Evolutionary conservation across 2,329 filamentous ascomycete species (phyloP).

Genomic region (Pseudogymnoascus verrucosus): DNA sequence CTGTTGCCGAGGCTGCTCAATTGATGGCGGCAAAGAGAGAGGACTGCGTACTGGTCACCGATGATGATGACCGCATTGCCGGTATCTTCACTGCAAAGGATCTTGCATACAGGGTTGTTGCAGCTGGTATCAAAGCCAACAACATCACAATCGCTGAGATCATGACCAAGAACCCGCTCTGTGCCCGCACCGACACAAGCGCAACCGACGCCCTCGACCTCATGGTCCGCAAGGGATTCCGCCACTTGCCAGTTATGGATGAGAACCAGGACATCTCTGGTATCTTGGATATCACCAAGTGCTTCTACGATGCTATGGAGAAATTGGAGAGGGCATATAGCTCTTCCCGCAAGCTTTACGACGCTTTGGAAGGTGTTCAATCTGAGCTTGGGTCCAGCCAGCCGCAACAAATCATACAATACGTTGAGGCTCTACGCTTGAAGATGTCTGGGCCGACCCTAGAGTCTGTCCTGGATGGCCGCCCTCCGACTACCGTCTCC

Average conservation of each 20-base stretch:
- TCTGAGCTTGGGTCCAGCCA: constrained; percentile 93
- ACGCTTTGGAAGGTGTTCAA: constrained; percentile 94
- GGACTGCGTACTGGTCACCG: constrained; percentile 94
- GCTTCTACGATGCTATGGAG: constrained; percentile 99
- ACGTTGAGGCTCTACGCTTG: constrained; percentile 86
- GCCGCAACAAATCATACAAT: constrained; percentile 97
- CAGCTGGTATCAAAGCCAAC: constrained; percentile 78
- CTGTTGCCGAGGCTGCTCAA: constrained; percentile 92
- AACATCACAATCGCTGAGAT: constrained; percentile 94
- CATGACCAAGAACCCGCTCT: constrained; percentile 99
- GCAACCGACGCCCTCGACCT: constrained; percentile 94
- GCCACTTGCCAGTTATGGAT: constrained; percentile 97
- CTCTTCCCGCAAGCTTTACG: constrained; percentile 95
- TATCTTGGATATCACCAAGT: constrained; percentile 97
- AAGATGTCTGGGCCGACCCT: constrained; percentile 98
- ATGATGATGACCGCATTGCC: constrained; percentile 94
- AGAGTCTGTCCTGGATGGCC: constrained; percentile 85
- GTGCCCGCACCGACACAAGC: constrained; percentile 93
- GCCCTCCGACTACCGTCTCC: constrained; percentile 88
- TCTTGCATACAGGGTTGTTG: constrained; percentile 92
- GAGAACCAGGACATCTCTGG: constrained; percentile 99
- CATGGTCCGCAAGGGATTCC: constrained; percentile 97
- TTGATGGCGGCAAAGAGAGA: constrained; percentile 98
- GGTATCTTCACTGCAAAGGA: constrained; percentile 99
- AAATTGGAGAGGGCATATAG: constrained; percentile 96